These are phyloP conservation scores for Flaveria brownii DNA, from an alignment of 129 eudicot species.

Conservation along the genomic window DNA sequence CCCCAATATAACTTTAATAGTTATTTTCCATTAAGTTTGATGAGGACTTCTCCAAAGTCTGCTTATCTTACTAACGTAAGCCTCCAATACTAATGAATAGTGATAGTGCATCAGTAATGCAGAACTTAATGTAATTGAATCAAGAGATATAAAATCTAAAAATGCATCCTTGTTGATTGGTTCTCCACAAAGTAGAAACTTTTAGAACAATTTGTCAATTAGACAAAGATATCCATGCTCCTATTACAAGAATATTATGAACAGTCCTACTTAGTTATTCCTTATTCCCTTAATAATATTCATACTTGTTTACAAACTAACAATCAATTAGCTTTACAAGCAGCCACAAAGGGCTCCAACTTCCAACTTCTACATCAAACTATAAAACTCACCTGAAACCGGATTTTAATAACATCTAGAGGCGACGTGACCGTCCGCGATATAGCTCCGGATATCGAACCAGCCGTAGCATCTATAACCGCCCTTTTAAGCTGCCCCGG, in stretches of 20 bases:
- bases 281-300: conserved; percentile 9
- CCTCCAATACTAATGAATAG: not conserved
- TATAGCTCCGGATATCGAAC: conserved; percentile 80
- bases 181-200: too few relatives aligned
- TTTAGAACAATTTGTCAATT: not conserved
- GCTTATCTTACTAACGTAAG: not conserved
- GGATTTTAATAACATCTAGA: conserved; percentile 86
- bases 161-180: too few relatives aligned
- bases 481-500: conserved; percentile 81
- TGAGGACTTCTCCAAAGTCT: conserved; percentile 1
- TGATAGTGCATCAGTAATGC: not conserved
- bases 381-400: conserved; percentile 68
- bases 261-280: not conserved
- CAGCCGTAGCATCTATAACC: conserved; percentile 77
- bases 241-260: conserved; percentile 10
- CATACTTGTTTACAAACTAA: not conserved
- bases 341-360: not conserved
- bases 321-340: not conserved
- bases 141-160: not conserved
- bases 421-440: conserved; percentile 95
- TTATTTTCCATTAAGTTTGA: not conserved
- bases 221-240: conserved; percentile 13
- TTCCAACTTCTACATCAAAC: not conserved
- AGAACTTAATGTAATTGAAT: not conserved
- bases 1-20: not conserved